Evolutionary conservation across 148 eudicot genomes (phyloP).

Genomic region (Persicaria maculosa): DNA sequence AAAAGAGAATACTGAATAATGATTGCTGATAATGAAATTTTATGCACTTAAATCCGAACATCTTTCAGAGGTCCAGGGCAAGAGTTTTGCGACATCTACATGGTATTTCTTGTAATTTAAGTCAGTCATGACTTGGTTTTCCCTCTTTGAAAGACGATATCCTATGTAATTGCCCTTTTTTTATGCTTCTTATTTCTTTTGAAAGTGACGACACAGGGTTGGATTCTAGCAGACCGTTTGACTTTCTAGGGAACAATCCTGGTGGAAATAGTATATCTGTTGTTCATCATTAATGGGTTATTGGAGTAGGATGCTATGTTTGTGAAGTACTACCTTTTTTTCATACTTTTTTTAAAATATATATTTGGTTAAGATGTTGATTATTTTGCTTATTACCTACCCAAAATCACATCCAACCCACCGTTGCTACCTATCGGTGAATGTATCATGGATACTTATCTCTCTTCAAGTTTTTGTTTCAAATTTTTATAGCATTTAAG

Average conservation of each 20-base stretch:
- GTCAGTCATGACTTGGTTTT: slow-evolving; percentile 29
- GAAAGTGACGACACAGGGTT: slow-evolving; percentile 50
- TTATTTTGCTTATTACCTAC: background rate
- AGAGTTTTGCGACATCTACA: slow-evolving; percentile 40
- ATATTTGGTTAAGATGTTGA: background rate
- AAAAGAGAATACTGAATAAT: slow-evolving; percentile 1
- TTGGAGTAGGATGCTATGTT: background rate
- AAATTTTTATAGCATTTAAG: background rate
- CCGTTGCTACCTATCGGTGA: no score
- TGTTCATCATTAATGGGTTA: background rate
- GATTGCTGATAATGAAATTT: slow-evolving; percentile 6
- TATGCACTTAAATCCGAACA: slow-evolving; percentile 77
- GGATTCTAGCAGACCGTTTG: slow-evolving; percentile 59
- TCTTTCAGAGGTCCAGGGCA: slow-evolving; percentile 78
- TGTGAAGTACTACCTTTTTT: background rate
- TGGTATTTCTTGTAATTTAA: slow-evolving; percentile 34
- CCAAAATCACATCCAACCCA: no score
- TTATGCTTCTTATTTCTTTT: slow-evolving; percentile 17
- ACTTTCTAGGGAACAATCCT: slow-evolving; percentile 65
- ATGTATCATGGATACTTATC: no score
- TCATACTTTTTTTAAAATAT: background rate
- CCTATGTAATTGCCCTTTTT: slow-evolving; percentile 9
- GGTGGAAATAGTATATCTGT: slow-evolving; percentile 34
- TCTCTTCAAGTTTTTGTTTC: no score
- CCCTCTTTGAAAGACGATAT: slow-evolving; percentile 11